Percentiles rank a stretch among this genome's conserved stretches.
Evolutionary conservation across 148 eudicot species (phyloP).

Genomic region (Polygonum aviculare): DNA sequence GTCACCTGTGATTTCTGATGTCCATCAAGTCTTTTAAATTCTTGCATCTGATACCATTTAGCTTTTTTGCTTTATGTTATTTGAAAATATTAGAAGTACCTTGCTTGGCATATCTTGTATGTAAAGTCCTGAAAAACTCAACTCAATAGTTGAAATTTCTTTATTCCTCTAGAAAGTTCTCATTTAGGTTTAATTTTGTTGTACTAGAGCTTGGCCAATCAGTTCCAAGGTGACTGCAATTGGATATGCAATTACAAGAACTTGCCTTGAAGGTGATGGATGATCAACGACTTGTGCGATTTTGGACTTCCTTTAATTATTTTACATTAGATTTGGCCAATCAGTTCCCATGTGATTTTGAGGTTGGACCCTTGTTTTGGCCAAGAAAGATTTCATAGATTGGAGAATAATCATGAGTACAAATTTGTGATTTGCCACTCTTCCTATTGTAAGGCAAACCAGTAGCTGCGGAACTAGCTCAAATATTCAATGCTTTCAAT

Average conservation of each 20-base stretch:
- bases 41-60: neutral
- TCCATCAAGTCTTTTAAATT: neutral
- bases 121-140: neutral
- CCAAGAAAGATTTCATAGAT: neutral
- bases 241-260: constrained; percentile 20
- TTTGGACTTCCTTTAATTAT: neutral
- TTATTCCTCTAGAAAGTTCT: neutral
- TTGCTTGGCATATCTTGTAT: neutral
- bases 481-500: no score
- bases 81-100: neutral
- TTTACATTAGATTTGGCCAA: neutral
- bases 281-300: neutral
- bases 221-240: constrained; percentile 75
- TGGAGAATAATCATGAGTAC: neutral
- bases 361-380: neutral
- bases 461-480: neutral
- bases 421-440: neutral
- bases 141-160: neutral
- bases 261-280: neutral
- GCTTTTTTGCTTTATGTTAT: neutral
- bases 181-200: constrained; percentile 14
- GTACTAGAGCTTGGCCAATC: constrained; percentile 78
- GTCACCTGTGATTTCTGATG: constrained; percentile 25
- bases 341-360: no score
- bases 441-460: neutral